Evolutionary conservation across 1,284 basidiomycete genomes (phyloP), one percentile per base, ranked within the genome.

Genomic region (Takashimella tepidaria): DNA sequence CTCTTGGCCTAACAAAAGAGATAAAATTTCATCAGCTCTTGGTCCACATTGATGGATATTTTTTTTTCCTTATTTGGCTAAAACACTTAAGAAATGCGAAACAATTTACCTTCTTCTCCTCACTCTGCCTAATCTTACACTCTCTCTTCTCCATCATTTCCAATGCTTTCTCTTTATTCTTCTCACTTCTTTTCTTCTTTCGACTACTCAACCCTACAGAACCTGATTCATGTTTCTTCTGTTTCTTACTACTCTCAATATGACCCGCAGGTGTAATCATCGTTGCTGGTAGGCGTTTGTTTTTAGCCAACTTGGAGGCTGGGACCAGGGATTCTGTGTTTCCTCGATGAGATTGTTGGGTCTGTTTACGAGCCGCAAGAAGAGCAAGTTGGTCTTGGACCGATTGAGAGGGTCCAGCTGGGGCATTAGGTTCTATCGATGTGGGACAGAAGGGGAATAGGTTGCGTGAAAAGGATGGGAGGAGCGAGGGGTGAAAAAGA

Each of bases 251-350:
- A 25, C 53, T 40, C 54, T 67, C 60, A 24, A 73, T 56, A 3
- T 55, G 43, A 8, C 71, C 68, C 4, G 54, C 45, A 0, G 68
- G 58, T n/a, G 63, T 68, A 43, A 73, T 60, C 71, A 73, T 73
- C n/a, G 71, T 73, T 13, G 71, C 71, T 45, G 71, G 71, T 4
- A 73, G 54, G 13, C 71, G 61, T 44, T 63, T 53, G 59, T 73
- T 72, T 50, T 70, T 70, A 41, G 69, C 66, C 8, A 73, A 51
- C 54, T 73, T 73, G 27, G 63, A 27, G 1, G 71, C 64, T 21
- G 62, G 57, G 8, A 57, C 61, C 12, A 59, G 55, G 13, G 47
- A 50, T 10, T 60, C 52, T 26, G 45, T 41, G 49, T 60, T 55
- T 8, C 56, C 56, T 6, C 50, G 59, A 44, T 52, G 59, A 22